Conservation (phyloP, 148 eudicot species). For the Euryodendron excelsum region DNA sequence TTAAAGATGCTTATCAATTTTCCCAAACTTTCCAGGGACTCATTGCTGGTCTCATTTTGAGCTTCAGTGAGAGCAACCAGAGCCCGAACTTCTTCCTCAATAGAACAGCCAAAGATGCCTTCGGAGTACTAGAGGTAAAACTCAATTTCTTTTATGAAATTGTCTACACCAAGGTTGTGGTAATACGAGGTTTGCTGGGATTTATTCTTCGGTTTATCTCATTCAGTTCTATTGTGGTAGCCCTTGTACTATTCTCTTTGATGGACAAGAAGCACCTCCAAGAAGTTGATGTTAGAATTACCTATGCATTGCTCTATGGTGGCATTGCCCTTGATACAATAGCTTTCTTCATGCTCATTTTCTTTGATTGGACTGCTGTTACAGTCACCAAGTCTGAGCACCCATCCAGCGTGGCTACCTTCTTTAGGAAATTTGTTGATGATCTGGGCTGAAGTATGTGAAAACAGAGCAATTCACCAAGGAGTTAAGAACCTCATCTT, state of each 20-base stretch:
- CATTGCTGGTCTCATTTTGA: conserved; percentile 47
- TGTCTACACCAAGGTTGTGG: conserved; percentile 43
- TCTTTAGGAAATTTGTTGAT: not conserved
- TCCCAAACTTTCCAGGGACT: conserved; percentile 46
- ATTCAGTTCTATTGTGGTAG: not conserved
- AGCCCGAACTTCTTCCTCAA: conserved; percentile 39
- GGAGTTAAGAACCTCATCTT: conserved; percentile 34
- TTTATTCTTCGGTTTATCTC: conserved; percentile 22
- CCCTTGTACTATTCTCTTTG: conserved; percentile 22
- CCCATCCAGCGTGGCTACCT: not conserved
- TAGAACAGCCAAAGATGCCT: conserved; percentile 36
- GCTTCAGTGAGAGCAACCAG: conserved; percentile 36
- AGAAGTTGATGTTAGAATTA: conserved; percentile 25
- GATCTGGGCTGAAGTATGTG: conserved; percentile 30
- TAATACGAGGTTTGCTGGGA: conserved; percentile 25
- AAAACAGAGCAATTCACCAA: conserved; percentile 6
- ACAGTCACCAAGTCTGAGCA: not conserved
- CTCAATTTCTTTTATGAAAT: conserved; percentile 48
- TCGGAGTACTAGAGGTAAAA: conserved; percentile 48
- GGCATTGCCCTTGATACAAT: conserved; percentile 40
- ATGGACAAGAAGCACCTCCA: conserved; percentile 8
- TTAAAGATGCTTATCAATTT: conserved; percentile 28
- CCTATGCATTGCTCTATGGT: conserved; percentile 28
- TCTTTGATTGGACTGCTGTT: conserved; percentile 37
- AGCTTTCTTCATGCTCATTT: conserved; percentile 34